These are phyloP conservation scores for Sugiyamaella lignohabitans DNA, from an alignment of 805 yeast genomes.

Conservation along the genomic window DNA sequence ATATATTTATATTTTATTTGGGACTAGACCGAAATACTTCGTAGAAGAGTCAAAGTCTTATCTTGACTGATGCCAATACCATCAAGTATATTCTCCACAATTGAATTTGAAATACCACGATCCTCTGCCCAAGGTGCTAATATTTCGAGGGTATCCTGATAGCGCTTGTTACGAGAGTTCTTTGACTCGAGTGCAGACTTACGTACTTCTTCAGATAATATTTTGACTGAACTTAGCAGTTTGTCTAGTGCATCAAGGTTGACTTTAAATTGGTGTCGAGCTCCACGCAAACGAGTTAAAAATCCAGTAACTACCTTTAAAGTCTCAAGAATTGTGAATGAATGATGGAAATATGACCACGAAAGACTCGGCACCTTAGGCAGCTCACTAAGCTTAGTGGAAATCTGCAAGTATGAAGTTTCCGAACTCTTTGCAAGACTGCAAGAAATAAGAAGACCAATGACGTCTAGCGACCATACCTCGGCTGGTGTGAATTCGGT, in stretches of 20 bases:
- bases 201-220: constrained; percentile 6
- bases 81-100: constrained; percentile 18
- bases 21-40: background rate
- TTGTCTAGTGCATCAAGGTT: background rate
- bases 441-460: constrained; percentile 15
- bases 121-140: constrained; percentile 20
- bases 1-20: background rate
- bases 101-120: constrained; percentile 7
- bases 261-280: constrained; percentile 8
- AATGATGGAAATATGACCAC: constrained; percentile 27
- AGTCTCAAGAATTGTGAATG: constrained; percentile 26
- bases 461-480: constrained; percentile 30
- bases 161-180: constrained; percentile 8
- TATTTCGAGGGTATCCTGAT: constrained; percentile 6
- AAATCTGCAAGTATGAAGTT: background rate
- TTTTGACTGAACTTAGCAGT: background rate
- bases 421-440: background rate
- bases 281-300: constrained; percentile 13
- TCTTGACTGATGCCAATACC: constrained; percentile 16
- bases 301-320: constrained; percentile 14
- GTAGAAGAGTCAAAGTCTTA: constrained; percentile 7
- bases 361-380: background rate
- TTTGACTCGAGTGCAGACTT: constrained; percentile 15
- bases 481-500: constrained; percentile 34
- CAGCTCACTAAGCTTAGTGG: background rate